phyloP scores from a whole-genome alignment of 2,329 filamentous ascomycete species.

The Cytospora chrysosperma region DNA sequence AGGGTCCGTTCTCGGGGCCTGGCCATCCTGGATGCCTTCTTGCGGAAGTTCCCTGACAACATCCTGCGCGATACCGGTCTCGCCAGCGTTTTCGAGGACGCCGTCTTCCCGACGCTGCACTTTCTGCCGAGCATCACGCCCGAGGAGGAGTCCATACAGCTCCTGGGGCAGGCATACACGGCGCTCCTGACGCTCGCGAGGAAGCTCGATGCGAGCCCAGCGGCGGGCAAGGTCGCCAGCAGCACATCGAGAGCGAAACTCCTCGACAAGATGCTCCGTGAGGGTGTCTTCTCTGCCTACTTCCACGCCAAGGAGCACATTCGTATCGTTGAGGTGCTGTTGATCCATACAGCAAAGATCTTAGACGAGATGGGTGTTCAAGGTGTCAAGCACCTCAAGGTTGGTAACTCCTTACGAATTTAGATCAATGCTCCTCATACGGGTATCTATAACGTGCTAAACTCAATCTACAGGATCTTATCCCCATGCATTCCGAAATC shows the following conservation, averaged over 20 bases:
- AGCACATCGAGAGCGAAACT: constrained; percentile 35
- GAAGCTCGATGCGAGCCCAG: constrained; percentile 33
- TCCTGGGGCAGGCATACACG: constrained; percentile 66
- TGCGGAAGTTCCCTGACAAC: constrained; percentile 50
- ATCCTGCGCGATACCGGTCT: constrained; percentile 64
- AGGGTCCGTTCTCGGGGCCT: constrained; percentile 57
- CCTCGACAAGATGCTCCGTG: constrained; percentile 54
- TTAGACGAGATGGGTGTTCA: constrained; percentile 59
- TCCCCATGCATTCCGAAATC: constrained; percentile 65
- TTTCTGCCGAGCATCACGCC: constrained; percentile 77
- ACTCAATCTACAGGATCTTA: constrained; percentile 51
- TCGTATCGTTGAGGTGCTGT: constrained; percentile 55
- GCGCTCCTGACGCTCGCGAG: constrained; percentile 60
- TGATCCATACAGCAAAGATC: constrained; percentile 48
- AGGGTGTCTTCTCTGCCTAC: constrained; percentile 55
- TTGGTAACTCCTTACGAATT: constrained; percentile 37
- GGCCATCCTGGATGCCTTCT: constrained; percentile 51
- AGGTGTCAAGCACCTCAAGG: constrained; percentile 66
- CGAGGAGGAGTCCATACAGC: constrained; percentile 62
- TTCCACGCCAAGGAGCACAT: constrained; percentile 60
- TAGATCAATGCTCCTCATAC: constrained; percentile 27
- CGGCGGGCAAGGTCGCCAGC: constrained; percentile 17
- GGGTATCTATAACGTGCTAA: constrained; percentile 10
- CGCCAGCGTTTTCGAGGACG: constrained; percentile 65
- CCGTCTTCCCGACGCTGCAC: constrained; percentile 69